These are phyloP conservation scores for Hanseniaspora uvarum DNA, from an alignment of 1,139 yeast species.

Conservation along the genomic window DNA sequence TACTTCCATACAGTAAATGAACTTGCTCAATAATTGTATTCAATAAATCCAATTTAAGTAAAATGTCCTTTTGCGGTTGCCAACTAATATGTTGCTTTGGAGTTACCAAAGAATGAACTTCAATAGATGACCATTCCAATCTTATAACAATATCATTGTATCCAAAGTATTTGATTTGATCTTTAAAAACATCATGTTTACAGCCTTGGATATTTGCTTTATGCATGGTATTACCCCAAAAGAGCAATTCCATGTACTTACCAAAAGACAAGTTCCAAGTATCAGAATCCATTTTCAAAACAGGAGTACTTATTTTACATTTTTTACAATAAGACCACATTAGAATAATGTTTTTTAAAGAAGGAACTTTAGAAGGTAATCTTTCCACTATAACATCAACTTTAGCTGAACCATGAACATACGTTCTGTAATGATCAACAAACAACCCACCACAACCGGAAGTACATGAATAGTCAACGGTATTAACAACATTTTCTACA, in stretches of 20 bases:
- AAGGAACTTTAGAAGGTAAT: slow-evolving; percentile 46
- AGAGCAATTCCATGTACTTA: slow-evolving; percentile 74
- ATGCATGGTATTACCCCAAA: slow-evolving; percentile 46
- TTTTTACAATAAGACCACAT: slow-evolving; percentile 89
- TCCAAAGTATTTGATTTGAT: slow-evolving; percentile 77
- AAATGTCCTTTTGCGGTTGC: slow-evolving; percentile 62
- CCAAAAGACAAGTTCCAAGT: slow-evolving; percentile 91
- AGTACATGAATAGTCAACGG: slow-evolving; percentile 55
- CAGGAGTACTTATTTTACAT: slow-evolving; percentile 69
- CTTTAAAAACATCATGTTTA: slow-evolving; percentile 65
- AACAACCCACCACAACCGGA: slow-evolving; percentile 71
- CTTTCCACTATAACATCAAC: slow-evolving; percentile 67
- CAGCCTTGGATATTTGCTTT: slow-evolving; percentile 34
- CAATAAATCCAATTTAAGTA: slow-evolving; percentile 56
- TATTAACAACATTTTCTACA: slow-evolving; percentile 69
- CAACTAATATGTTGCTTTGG: slow-evolving; percentile 67
- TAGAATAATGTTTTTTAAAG: slow-evolving; percentile 56
- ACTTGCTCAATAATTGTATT: slow-evolving; percentile 47
- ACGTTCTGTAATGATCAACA: slow-evolving; percentile 70
- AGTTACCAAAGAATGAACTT: slow-evolving; percentile 63
- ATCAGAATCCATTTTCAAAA: slow-evolving; percentile 74
- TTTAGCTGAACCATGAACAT: slow-evolving; percentile 81
- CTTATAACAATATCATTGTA: slow-evolving; percentile 68
- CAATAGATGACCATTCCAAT: slow-evolving; percentile 66
- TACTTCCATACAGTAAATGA: slow-evolving; percentile 57